Conservation (phyloP, 1,284 basidiomycete genomes). For the Blastosporella zonata region DNA sequence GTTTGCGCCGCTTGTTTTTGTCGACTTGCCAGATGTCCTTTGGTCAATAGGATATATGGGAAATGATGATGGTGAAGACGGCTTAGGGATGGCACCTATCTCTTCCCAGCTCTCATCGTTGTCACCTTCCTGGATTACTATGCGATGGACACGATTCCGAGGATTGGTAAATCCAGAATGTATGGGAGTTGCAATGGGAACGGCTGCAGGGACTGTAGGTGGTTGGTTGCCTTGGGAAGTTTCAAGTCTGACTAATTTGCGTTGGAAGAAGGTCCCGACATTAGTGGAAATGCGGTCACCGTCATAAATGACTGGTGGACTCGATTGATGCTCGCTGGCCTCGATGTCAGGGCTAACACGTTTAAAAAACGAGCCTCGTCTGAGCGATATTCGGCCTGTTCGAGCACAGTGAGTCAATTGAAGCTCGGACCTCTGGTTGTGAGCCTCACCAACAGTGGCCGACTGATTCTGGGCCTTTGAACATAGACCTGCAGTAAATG, state of each 20-base stretch:
- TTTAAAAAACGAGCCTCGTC: slow-evolving; percentile 14
- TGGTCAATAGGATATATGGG: no score
- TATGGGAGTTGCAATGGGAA: background rate
- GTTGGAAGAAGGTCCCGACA: slow-evolving; percentile 12
- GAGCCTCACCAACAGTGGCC: background rate
- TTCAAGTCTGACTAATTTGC: background rate
- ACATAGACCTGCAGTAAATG: slow-evolving; percentile 8
- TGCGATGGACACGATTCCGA: background rate
- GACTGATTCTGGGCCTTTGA: background rate
- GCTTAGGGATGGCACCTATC: slow-evolving; percentile 15
- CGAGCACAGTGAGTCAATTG: background rate
- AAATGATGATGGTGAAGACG: slow-evolving; percentile 15
- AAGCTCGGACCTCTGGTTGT: background rate
- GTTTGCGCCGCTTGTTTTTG: background rate
- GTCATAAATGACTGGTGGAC: background rate
- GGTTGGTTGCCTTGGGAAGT: background rate
- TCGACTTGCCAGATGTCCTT: slow-evolving; percentile 3
- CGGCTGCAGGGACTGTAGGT: background rate
- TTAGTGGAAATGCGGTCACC: slow-evolving; percentile 11
- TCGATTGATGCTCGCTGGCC: background rate
- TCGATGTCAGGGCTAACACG: background rate
- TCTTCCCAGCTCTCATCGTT: slow-evolving; percentile 22
- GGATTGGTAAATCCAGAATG: background rate
- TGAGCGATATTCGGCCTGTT: slow-evolving; percentile 8
- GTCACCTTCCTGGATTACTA: slow-evolving; percentile 13